Evolutionary conservation across 768 basidiomycete species (phyloP).

Genomic region (Podaxis carcinomalis): DNA sequence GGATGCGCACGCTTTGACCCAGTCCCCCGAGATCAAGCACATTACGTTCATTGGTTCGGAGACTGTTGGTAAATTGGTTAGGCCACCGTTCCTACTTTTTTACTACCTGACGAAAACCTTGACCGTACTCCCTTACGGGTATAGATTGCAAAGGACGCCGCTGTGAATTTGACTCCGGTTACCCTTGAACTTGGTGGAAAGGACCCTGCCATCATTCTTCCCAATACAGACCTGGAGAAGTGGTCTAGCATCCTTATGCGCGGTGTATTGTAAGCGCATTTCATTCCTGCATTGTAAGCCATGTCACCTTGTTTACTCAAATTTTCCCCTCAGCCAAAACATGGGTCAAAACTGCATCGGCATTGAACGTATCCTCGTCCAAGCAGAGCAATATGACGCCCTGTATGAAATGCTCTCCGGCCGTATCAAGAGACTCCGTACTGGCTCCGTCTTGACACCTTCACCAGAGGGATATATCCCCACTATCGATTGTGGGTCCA

Average conservation of each 20-base stretch:
- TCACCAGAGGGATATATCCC: slow-evolving; percentile 64
- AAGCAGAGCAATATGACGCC: slow-evolving; percentile 69
- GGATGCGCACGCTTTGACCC: slow-evolving; percentile 78
- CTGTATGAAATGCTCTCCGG: slow-evolving; percentile 62
- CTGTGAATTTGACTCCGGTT: slow-evolving; percentile 84
- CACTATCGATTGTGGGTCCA: slow-evolving; percentile 81
- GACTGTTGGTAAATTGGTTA: slow-evolving; percentile 67
- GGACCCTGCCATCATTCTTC: slow-evolving; percentile 88
- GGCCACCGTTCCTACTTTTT: slow-evolving; percentile 10
- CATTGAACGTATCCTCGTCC: slow-evolving; percentile 90
- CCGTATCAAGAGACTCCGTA: slow-evolving; percentile 66
- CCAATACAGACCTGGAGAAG: slow-evolving; percentile 75
- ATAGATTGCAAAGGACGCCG: slow-evolving; percentile 80
- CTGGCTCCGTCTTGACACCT: slow-evolving; percentile 69
- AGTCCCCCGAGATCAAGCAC: slow-evolving; percentile 77
- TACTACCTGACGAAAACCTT: background rate
- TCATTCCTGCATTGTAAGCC: background rate
- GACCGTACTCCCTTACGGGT: background rate
- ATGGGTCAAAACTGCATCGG: slow-evolving; percentile 97
- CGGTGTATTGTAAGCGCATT: slow-evolving; percentile 76
- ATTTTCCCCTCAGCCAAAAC: slow-evolving; percentile 60
- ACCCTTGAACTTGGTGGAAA: slow-evolving; percentile 95
- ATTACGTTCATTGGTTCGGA: slow-evolving; percentile 94
- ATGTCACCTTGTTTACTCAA: background rate
- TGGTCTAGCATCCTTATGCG: slow-evolving; percentile 86